Conservation (phyloP, 768 basidiomycete species). For the Boletus reticuloceps region DNA sequence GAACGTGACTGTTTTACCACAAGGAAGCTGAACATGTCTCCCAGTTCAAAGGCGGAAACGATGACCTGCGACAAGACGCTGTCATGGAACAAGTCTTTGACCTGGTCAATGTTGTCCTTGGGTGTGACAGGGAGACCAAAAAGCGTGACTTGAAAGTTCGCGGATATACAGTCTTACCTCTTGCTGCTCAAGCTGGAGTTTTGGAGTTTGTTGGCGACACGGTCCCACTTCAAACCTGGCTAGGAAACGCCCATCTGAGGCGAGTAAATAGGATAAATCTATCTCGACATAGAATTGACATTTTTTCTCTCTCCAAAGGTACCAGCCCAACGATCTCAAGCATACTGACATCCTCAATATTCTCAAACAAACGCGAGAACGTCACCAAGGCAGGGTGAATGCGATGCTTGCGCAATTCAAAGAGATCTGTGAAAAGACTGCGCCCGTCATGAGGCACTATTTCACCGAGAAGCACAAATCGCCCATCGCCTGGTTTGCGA, state of each 20-base stretch:
- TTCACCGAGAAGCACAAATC: conserved; percentile 88
- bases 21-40: conserved; percentile 1
- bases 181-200: conserved; percentile 76
- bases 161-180: conserved; percentile 86
- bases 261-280: conserved; percentile 29
- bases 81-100: conserved; percentile 99
- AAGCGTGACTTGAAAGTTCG: conserved; percentile 71
- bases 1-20: background rate
- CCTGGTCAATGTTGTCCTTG: conserved; percentile 78
- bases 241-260: conserved; percentile 60
- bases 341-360: conserved; percentile 28
- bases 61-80: conserved; percentile 95
- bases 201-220: conserved; percentile 91
- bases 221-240: conserved; percentile 57
- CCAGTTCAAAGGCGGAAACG: conserved; percentile 89
- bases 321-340: conserved; percentile 57
- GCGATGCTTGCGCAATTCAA: conserved; percentile 35
- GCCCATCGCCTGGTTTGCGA: conserved; percentile 89
- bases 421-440: conserved; percentile 45
- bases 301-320: conserved; percentile 42
- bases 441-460: conserved; percentile 91
- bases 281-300: background rate
- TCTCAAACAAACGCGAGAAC: conserved; percentile 33
- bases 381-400: conserved; percentile 29
- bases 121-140: conserved; percentile 70